Percentiles rank a stretch among this genome's conserved stretches.
Conservation (phyloP, 208 protist genomes). For the Herpetomonas tarakana region DNA sequence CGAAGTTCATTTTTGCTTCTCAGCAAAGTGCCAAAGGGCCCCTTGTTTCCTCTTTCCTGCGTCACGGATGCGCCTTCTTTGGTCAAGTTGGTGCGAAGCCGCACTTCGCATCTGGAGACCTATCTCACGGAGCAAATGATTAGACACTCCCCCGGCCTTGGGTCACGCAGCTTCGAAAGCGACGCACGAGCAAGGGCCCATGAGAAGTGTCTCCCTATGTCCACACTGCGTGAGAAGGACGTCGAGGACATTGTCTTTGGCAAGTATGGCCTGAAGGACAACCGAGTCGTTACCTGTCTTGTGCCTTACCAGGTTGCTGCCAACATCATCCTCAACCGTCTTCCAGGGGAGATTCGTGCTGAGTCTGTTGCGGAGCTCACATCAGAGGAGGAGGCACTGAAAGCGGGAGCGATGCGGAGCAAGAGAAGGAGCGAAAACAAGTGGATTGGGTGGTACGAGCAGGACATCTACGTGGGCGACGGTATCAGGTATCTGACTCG, state of each 20-base stretch:
- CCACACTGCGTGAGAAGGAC: constrained; percentile 45
- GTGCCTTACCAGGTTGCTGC: constrained; percentile 83
- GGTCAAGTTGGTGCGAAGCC: constrained; percentile 44
- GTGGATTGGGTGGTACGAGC: constrained; percentile 77
- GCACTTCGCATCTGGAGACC: constrained; percentile 31
- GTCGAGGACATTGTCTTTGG: constrained; percentile 57
- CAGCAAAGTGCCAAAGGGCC: too few species aligned
- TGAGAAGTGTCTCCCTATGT: constrained; percentile 34
- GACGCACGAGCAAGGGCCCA: constrained; percentile 22
- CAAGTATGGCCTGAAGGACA: constrained; percentile 56
- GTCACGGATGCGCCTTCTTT: constrained; percentile 75
- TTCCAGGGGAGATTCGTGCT: constrained; percentile 44
- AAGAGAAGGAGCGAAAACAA: constrained; percentile 13
- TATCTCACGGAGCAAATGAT: constrained; percentile 29
- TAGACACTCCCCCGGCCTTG: constrained; percentile 13
- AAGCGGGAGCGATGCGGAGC: not conserved
- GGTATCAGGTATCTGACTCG: constrained; percentile 56
- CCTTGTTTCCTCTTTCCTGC: constrained; percentile 71
- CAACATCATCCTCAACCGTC: constrained; percentile 75
- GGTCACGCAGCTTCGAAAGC: constrained; percentile 43
- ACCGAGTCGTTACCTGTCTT: constrained; percentile 74
- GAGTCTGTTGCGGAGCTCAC: constrained; percentile 57
- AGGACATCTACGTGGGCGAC: constrained; percentile 79
- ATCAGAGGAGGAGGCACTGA: constrained; percentile 34
- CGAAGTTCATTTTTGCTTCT: too few species aligned